These are phyloP conservation scores for Fusarium irregulare DNA, from an alignment of 2,329 filamentous ascomycete genomes.

Conservation along the genomic window DNA sequence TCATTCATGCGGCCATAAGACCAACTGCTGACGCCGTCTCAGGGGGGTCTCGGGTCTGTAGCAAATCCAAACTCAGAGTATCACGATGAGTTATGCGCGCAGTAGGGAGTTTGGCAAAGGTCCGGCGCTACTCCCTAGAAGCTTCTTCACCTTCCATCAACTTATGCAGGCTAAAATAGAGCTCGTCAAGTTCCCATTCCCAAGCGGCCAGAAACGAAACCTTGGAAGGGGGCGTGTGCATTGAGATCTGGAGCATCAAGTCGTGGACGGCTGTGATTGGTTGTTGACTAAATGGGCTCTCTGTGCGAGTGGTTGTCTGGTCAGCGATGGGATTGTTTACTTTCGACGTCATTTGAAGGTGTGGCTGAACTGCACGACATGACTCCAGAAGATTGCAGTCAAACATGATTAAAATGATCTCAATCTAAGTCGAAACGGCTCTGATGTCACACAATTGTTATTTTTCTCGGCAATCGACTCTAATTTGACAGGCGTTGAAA, in stretches of 20 bases:
- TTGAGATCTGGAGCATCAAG: conserved; percentile 17
- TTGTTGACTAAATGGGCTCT: background rate
- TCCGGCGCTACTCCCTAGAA: conserved; percentile 13
- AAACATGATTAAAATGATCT: background rate
- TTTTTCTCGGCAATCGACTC: background rate
- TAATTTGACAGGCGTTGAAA: background rate
- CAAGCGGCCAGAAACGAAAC: conserved; percentile 17
- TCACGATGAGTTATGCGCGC: background rate
- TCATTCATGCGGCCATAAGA: conserved; percentile 14
- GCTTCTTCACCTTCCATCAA: conserved; percentile 1
- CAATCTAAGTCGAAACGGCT: fast-evolving
- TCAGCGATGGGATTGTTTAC: conserved; percentile 45
- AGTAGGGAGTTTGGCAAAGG: conserved; percentile 1
- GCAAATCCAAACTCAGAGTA: background rate
- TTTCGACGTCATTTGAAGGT: conserved; percentile 48
- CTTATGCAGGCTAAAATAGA: conserved; percentile 17
- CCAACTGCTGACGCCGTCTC: conserved; percentile 5
- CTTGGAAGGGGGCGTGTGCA: conserved; percentile 28
- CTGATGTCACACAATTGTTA: background rate
- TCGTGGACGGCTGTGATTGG: conserved; percentile 40
- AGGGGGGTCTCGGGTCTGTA: conserved; percentile 21
- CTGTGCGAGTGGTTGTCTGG: conserved; percentile 44
- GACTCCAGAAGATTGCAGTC: background rate
- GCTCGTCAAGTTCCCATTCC: conserved; percentile 6
- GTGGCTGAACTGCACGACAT: background rate